Percentiles rank a stretch among this genome's conserved stretches.
These are phyloP conservation scores for Eutrema heterophyllum DNA, from an alignment of 345 rosid genomes.

Conservation along the genomic window DNA sequence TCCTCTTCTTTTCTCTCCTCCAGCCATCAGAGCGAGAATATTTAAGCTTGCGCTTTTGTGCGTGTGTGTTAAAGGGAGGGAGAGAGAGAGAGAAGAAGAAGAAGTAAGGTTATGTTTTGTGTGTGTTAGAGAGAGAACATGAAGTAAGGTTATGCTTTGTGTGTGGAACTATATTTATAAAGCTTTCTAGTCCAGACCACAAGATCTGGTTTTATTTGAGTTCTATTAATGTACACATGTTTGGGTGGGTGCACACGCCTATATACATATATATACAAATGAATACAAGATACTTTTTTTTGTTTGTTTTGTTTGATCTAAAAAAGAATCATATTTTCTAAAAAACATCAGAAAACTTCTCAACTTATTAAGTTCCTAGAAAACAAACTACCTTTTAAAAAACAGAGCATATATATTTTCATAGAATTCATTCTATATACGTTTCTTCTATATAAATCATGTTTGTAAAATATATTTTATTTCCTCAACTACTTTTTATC, in stretches of 20 bases:
- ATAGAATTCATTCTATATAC: constrained; percentile 6
- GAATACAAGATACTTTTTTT: neutral
- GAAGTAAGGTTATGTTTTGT: constrained; percentile 20
- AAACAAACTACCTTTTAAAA: neutral
- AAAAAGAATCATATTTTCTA: neutral
- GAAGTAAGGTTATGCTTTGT: constrained; percentile 23
- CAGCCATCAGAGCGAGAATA: constrained; percentile 32
- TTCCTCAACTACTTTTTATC: constrained; percentile 11
- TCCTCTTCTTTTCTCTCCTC: constrained; percentile 34
- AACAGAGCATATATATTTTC: neutral
- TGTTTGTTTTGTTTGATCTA: neutral
- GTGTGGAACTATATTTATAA: constrained; percentile 25
- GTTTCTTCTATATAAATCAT: constrained; percentile 13
- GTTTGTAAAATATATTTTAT: neutral
- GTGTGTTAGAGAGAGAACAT: constrained; percentile 8
- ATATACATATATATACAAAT: neutral
- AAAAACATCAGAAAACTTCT: neutral
- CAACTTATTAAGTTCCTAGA: neutral
- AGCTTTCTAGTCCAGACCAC: neutral
- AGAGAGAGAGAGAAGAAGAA: constrained; percentile 3
- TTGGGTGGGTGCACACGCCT: constrained; percentile 17
- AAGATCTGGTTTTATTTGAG: neutral
- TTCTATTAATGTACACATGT: constrained; percentile 3
- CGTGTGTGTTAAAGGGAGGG: neutral
- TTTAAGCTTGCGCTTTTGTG: neutral